Base-by-base conservation (phyloP, 2,329 filamentous ascomycete species). In the Botrytis fabae region DNA sequence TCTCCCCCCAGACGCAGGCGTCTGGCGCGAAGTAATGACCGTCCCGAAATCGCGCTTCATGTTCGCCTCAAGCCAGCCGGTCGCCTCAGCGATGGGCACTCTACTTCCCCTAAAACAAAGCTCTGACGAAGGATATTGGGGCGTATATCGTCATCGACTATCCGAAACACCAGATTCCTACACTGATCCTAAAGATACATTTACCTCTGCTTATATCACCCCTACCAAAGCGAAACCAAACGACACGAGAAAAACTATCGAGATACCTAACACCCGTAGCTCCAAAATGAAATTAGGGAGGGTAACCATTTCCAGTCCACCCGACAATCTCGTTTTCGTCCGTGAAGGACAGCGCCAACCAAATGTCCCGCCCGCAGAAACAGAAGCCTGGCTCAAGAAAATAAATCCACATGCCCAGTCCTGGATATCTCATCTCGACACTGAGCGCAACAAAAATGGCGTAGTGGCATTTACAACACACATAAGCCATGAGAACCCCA, bases 11-110 rank as follows among this genome's bases (percentile, higher is more conserved):
- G 75, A 77, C 69, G 75, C 75, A 28, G 75, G 75, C 7, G 74
- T 76, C 9, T 77, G 75, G 74, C 70, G 76, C 6, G 75, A 76
- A 57, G 74, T 77, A 25, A 74, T 76, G 74, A 76, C 76, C 2
- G 73, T 77, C 20, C 75, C 76, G 0, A 76, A 74, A 57, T 74
- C 32, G 25, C 75, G 74, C 59, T 76, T 73, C 61, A 76, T 72
- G 72, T 73, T 73, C 54, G 75, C 74, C 28, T 74, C 75, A 16
- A 74, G 25, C 40, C 73, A 74, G 42, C 68, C 74, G 20, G 63
- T 76, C 9, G n/a, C 38, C 71, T 76, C 72, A 16, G 76, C 73
- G n/a, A 68, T 76, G 57, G 71, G 73, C 2, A 68, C 69, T 51
- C 35, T 76, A 16, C 46, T 75, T 32, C 54, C 73, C 28, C 32